phyloP scores from a whole-genome alignment of 352 stramenopile species.

The Pythium oligandrum region DNA sequence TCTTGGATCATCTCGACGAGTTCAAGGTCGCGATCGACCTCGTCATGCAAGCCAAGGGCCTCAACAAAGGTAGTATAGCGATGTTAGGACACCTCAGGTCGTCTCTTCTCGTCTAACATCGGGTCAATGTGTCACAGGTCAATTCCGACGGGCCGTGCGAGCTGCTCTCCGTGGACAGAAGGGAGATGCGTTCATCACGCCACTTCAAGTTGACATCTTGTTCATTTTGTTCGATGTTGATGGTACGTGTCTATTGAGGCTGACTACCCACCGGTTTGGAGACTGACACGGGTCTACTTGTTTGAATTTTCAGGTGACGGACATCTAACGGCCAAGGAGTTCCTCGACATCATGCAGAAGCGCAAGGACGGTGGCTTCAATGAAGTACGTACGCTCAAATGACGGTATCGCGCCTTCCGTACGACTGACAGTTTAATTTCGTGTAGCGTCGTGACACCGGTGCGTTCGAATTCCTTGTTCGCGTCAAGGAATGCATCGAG shows the following conservation, averaged over 20 bases:
- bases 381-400: constrained; percentile 31
- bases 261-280: no score
- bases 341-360: constrained; percentile 85
- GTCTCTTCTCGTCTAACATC: no score
- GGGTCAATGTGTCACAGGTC: constrained; percentile 26
- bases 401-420: no score
- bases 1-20: constrained; percentile 80
- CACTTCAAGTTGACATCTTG: constrained; percentile 81
- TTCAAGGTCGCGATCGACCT: constrained; percentile 83
- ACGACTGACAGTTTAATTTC: neutral
- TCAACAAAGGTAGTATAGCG: constrained; percentile 58
- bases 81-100: no score
- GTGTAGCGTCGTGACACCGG: constrained; percentile 69
- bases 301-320: constrained; percentile 48
- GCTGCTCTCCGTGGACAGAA: constrained; percentile 58
- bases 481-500: constrained; percentile 66
- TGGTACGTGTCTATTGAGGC: constrained; percentile 24
- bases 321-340: constrained; percentile 72
- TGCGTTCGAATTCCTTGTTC: constrained; percentile 57
- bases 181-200: constrained; percentile 55
- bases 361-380: constrained; percentile 81
- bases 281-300: neutral
- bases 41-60: constrained; percentile 73
- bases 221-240: constrained; percentile 81
- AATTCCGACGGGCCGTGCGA: constrained; percentile 73